A percentile compares a stretch with the other conserved stretches of the same genome.
These are phyloP conservation scores for Neofusicoccum sp. DNA, from an alignment of 2,329 filamentous ascomycete genomes.

Conservation along the genomic window DNA sequence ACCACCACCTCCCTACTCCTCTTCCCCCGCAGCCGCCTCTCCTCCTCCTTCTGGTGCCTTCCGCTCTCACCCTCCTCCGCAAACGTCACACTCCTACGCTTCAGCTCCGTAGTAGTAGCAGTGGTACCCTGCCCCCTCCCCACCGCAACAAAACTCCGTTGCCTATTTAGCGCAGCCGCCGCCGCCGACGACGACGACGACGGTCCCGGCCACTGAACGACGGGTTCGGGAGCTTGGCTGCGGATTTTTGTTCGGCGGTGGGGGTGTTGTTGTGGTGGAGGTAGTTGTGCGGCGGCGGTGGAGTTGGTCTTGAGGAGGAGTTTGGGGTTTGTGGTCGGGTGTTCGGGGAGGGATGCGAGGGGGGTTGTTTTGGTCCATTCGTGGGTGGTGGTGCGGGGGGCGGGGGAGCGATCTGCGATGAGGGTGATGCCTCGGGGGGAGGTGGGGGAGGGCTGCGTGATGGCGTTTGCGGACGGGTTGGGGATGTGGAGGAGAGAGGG, in stretches of 20 bases:
- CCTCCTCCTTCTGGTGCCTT: background rate
- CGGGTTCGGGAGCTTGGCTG: background rate
- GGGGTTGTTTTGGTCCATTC: background rate
- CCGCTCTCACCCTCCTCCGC: background rate
- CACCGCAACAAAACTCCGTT: no score
- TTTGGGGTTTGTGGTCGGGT: background rate
- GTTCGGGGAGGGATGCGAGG: background rate
- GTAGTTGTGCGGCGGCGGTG: background rate
- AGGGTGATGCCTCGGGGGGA: background rate
- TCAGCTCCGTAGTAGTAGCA: background rate
- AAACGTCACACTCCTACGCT: background rate
- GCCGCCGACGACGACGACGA: background rate
- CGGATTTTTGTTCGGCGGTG: background rate
- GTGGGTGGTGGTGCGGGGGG: background rate
- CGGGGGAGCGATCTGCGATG: background rate
- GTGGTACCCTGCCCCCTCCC: no score
- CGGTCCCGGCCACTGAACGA: background rate
- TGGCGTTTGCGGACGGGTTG: background rate
- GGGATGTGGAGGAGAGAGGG: background rate
- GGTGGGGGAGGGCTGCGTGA: background rate
- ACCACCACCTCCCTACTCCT: background rate
- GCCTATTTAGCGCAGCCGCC: background rate
- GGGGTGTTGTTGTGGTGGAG: background rate
- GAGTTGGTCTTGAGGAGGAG: background rate
- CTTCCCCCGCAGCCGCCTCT: background rate